phyloP scores from a whole-genome alignment of 148 eudicot genomes.

The Silene latifolia region DNA sequence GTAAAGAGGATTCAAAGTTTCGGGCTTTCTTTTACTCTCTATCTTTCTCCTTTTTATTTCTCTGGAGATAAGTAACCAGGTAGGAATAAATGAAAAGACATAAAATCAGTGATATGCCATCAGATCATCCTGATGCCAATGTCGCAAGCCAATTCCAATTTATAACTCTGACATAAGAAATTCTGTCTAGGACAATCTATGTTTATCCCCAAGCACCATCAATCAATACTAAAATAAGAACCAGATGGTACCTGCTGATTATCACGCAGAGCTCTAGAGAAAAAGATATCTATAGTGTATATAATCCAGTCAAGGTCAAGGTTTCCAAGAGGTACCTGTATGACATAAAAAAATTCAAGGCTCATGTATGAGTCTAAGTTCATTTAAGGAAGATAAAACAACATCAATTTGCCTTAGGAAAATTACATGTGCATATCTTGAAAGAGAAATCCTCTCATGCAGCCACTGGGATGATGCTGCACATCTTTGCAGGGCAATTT shows the following conservation, averaged over 20 bases:
- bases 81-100: not conserved
- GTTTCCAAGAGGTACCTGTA: constrained; percentile 91
- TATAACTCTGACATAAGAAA: not conserved
- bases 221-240: constrained; percentile 7
- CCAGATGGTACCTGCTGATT: constrained; percentile 74
- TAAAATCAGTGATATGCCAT: not conserved
- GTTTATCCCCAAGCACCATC: not conserved
- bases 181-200: not conserved
- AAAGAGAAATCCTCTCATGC: constrained; percentile 80
- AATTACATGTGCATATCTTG: constrained; percentile 92
- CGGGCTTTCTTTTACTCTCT: not conserved
- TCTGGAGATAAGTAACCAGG: not conserved
- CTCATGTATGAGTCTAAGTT: not conserved
- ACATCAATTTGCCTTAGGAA: not conserved
- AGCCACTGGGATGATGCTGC: constrained; percentile 93
- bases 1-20: constrained; percentile 1
- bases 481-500: constrained; percentile 84
- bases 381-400: not conserved
- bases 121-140: not conserved
- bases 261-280: constrained; percentile 88
- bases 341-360: not conserved
- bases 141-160: not conserved
- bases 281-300: constrained; percentile 78
- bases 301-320: constrained; percentile 89
- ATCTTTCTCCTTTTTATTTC: not conserved